A percentile compares a stretch with the other conserved stretches of the same genome.
Conservation (phyloP, 1,284 basidiomycete species). For the Moesziomyces aphidis region DNA sequence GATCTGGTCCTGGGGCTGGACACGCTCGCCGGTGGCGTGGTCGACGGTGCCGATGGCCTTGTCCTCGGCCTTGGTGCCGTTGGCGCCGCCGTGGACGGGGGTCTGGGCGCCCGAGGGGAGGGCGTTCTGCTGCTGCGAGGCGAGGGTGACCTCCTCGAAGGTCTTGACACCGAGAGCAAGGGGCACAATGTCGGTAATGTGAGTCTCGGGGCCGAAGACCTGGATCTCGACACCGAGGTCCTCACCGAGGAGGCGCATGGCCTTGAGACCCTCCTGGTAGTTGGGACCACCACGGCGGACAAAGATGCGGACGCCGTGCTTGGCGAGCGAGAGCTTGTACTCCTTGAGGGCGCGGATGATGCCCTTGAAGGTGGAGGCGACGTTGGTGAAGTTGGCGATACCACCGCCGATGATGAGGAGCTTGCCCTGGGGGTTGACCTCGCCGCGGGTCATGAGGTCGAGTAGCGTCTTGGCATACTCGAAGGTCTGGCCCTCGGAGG, state of each 20-base stretch:
- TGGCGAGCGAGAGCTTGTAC: slow-evolving; percentile 74
- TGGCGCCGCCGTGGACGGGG: slow-evolving; percentile 40
- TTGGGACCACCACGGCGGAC: slow-evolving; percentile 98
- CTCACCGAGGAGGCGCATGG: slow-evolving; percentile 97
- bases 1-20: slow-evolving; percentile 85
- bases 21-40: slow-evolving; percentile 77
- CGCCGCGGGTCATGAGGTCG: slow-evolving; percentile 88
- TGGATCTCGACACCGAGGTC: slow-evolving; percentile 96
- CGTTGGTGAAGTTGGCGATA: slow-evolving; percentile 99
- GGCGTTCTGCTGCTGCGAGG: slow-evolving; percentile 69
- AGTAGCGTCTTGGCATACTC: slow-evolving; percentile 99
- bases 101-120: slow-evolving; percentile 57
- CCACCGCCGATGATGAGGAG: slow-evolving; percentile 99
- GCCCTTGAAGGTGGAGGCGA: slow-evolving; percentile 99
- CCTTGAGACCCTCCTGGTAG: slow-evolving; percentile 99
- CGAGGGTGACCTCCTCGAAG: slow-evolving; percentile 62
- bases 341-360: slow-evolving; percentile 97
- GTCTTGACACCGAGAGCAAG: slow-evolving; percentile 85
- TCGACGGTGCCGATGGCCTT: slow-evolving; percentile 79
- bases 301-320: slow-evolving; percentile 72
- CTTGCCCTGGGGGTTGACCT: slow-evolving; percentile 76
- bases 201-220: slow-evolving; percentile 95
- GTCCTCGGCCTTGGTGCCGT: slow-evolving; percentile 52
- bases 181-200: slow-evolving; percentile 98
- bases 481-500: slow-evolving; percentile 97